Base-by-base conservation (phyloP, 805 yeast species). In the Kockiozyma suomiensis region DNA sequence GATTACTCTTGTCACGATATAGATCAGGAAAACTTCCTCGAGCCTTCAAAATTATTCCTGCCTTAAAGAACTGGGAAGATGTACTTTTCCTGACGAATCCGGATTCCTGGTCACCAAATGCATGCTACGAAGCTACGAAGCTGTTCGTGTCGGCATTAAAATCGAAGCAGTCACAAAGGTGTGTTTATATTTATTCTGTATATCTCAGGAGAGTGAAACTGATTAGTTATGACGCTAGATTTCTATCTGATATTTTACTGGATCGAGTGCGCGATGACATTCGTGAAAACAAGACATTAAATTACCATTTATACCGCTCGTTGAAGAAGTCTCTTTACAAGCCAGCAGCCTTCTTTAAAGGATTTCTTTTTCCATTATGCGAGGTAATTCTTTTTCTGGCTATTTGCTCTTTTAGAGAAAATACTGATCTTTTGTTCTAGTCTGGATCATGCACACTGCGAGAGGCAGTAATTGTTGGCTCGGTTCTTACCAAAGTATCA, bases 311-410 rank as follows among this genome's bases (percentile, higher is more conserved):
- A 43, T 94, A 94, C 74, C 84, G 97, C 70, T 85, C 99, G 0
- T 76, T 94, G 68, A 93, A 92, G 75, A 94, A 94, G 76, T 84
- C 97, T 0, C 80, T 96, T 56, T 94, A 94, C 79, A 94, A 94
- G 74, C 99, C 99, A 32, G 91, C 94, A 56, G 99, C 99, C 10
- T 94, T 93, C 71, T 94, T 93, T 82, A 93, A 91, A 75, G 99
- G 99, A 0, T 91, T 94, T 70, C 78, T 94, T 61, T 89, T 94
- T 72, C 98, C 97, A 25, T 78, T 94, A 59, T 88, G 91, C 17
- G 96, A 90, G 70, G 81, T 84, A n/a, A 88, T 88, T 54, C 66
- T 8, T 42, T 7, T 19, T 15, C n/a, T 38, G 26, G 13, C 2
- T 19, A n/a, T 12, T 17, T 40, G 5, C 28, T 17, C 41, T 10